phyloP scores from a whole-genome alignment of 1,139 yeast species.

The Pichia sp. region DNA sequence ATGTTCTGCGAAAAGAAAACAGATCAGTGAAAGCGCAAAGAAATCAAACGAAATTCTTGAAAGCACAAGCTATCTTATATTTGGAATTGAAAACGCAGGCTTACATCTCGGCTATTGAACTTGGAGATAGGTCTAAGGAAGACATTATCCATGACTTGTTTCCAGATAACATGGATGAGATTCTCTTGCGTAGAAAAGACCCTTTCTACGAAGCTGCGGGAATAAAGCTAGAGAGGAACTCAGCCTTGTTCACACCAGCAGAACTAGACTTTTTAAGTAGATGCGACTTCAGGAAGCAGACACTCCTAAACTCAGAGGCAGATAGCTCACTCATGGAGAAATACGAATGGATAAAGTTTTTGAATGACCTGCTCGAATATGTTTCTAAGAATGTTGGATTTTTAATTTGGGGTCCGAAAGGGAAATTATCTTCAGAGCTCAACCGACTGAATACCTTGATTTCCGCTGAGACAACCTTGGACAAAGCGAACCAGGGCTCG shows the following conservation, averaged over 20 bases:
- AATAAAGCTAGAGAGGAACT: constrained; percentile 26
- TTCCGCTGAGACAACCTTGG: background rate
- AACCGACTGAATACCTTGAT: constrained; percentile 17
- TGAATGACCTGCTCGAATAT: constrained; percentile 72
- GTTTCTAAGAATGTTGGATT: constrained; percentile 71
- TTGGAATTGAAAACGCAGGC: constrained; percentile 93
- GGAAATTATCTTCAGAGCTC: constrained; percentile 34
- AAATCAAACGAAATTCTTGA: constrained; percentile 50
- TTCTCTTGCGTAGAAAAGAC: constrained; percentile 46
- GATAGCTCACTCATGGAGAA: constrained; percentile 51
- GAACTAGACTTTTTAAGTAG: constrained; percentile 68
- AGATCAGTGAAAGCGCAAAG: constrained; percentile 10
- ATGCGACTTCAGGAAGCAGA: constrained; percentile 64
- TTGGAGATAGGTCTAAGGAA: constrained; percentile 60
- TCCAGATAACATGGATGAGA: constrained; percentile 58
- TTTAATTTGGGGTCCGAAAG: constrained; percentile 65
- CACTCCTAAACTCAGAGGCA: constrained; percentile 46
- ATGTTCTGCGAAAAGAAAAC: constrained; percentile 9
- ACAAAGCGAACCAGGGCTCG: background rate
- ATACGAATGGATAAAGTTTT: constrained; percentile 71
- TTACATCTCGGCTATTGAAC: constrained; percentile 79
- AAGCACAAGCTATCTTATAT: constrained; percentile 73
- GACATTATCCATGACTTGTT: constrained; percentile 75
- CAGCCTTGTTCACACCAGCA: constrained; percentile 50
- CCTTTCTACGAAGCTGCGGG: constrained; percentile 15